phyloP scores from a whole-genome alignment of 1,284 basidiomycete genomes.

The Puccinia triticina region DNA sequence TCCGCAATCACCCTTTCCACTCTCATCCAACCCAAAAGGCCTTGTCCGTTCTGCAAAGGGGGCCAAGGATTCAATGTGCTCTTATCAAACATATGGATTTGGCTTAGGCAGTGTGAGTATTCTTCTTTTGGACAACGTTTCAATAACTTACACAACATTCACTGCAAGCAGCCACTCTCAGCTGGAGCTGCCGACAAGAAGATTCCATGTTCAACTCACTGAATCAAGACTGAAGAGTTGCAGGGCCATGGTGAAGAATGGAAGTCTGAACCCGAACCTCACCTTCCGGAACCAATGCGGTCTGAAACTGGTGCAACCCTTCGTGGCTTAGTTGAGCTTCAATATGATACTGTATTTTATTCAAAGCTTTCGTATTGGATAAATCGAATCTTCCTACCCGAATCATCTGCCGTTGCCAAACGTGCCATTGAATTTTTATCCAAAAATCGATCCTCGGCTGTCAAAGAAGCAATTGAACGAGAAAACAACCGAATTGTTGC shows the following conservation, averaged over 20 bases:
- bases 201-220: no score
- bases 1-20: no score
- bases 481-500: neutral
- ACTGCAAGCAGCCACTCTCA: neutral
- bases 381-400: neutral
- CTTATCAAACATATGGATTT: neutral
- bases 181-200: no score
- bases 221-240: neutral
- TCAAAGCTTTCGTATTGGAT: neutral
- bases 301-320: neutral
- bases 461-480: neutral
- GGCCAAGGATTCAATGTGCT: neutral
- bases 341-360: neutral
- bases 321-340: neutral
- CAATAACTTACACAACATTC: neutral
- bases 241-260: neutral
- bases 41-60: neutral
- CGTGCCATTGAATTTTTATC: neutral
- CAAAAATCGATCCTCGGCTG: neutral
- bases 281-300: constrained; percentile 5
- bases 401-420: neutral
- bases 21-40: neutral
- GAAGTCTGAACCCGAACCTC: neutral
- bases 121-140: neutral
- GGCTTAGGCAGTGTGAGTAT: neutral